These are phyloP conservation scores for Mikania micrantha DNA, from an alignment of 129 eudicot genomes.

Conservation along the genomic window DNA sequence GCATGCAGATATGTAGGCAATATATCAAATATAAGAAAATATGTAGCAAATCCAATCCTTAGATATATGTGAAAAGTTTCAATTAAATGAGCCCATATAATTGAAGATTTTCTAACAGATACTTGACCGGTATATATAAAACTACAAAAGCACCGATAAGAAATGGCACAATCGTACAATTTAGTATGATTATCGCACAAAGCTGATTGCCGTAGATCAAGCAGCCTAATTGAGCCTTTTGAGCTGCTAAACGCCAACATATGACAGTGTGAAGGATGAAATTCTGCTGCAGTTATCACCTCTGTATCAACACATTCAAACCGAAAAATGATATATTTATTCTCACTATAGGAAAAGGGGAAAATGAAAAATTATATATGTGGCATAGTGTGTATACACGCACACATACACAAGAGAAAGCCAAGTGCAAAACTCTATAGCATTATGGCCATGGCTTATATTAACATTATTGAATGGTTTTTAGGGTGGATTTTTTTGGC, in stretches of 20 bases:
- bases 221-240: conserved; percentile 88
- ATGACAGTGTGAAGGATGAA: conserved; percentile 91
- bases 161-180: conserved; percentile 46
- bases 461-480: neutral
- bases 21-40: neutral
- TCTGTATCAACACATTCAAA: conserved; percentile 45
- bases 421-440: neutral
- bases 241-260: conserved; percentile 90
- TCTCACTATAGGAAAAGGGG: neutral
- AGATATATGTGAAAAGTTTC: neutral
- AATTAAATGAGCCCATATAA: neutral
- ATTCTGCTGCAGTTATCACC: conserved; percentile 93
- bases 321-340: neutral
- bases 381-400: no score
- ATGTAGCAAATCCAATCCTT: neutral
- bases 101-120: neutral
- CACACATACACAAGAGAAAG: neutral
- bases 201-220: conserved; percentile 91
- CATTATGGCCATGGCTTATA: neutral
- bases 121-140: neutral
- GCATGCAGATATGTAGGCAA: neutral
- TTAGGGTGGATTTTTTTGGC: neutral
- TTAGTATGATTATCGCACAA: conserved; percentile 80
- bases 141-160: neutral
- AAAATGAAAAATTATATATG: neutral